A percentile compares a stretch with the other conserved stretches of the same genome.
Conservation (phyloP, 768 basidiomycete species). For the Termitomyces sp. region DNA sequence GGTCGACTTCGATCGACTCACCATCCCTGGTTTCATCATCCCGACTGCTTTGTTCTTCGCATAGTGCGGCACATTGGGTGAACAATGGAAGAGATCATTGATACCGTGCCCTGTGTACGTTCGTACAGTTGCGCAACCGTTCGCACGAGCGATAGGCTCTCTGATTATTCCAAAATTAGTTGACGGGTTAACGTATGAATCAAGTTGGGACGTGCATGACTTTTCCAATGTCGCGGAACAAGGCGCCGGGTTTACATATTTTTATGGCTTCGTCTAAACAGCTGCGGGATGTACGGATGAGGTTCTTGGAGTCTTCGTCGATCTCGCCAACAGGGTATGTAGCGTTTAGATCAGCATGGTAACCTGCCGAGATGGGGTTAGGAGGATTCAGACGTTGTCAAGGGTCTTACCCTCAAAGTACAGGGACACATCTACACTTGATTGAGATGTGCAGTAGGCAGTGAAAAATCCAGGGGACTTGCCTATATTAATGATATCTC, state of each 20-base stretch:
- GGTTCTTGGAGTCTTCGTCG: slow-evolving; percentile 76
- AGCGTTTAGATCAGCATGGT: slow-evolving; percentile 89
- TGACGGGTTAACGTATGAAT: neutral
- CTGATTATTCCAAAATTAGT: slow-evolving; percentile 28
- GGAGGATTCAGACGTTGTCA: neutral
- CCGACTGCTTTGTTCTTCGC: slow-evolving; percentile 93
- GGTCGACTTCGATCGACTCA: slow-evolving; percentile 30
- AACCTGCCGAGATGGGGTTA: slow-evolving; percentile 44
- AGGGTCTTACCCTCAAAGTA: slow-evolving; percentile 64
- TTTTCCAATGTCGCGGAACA: slow-evolving; percentile 87
- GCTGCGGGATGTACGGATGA: slow-evolving; percentile 80
- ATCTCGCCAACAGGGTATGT: slow-evolving; percentile 89
- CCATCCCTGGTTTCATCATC: slow-evolving; percentile 92
- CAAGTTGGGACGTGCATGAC: slow-evolving; percentile 58
- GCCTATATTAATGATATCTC: slow-evolving; percentile 97
- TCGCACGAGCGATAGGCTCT: slow-evolving; percentile 80
- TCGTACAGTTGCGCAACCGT: slow-evolving; percentile 87
- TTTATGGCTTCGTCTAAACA: slow-evolving; percentile 88
- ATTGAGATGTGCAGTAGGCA: neutral
- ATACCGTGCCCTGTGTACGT: slow-evolving; percentile 92
- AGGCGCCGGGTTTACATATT: slow-evolving; percentile 88
- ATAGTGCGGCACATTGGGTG: slow-evolving; percentile 92
- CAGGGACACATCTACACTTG: slow-evolving; percentile 62
- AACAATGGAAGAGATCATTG: slow-evolving; percentile 78
- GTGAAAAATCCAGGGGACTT: too few species aligned